A percentile compares a stretch with the other conserved stretches of the same genome.
Evolutionary conservation across 192 early-diverging fungal genomes (phyloP).

Genomic region (Coemansia sp.): DNA sequence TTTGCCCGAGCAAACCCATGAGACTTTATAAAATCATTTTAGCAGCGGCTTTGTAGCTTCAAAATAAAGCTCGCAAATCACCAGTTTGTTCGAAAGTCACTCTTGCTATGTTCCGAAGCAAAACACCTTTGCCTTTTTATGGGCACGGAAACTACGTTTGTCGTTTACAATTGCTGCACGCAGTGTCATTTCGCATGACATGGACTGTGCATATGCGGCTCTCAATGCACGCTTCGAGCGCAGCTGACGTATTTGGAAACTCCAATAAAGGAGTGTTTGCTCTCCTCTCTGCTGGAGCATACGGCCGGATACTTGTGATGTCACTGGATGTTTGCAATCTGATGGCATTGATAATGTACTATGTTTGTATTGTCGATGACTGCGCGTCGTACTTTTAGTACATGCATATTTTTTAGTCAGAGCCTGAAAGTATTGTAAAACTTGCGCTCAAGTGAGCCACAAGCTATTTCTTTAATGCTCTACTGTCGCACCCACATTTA

Average conservation of each 20-base stretch:
- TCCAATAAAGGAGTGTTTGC: not conserved
- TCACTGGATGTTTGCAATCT: not conserved
- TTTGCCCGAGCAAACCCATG: too few species aligned
- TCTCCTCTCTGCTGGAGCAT: not conserved
- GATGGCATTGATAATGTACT: not conserved
- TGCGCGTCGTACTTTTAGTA: too few species aligned
- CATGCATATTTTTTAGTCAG: too few species aligned
- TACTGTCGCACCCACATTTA: too few species aligned
- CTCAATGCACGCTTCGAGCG: not conserved
- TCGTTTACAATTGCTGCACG: not conserved
- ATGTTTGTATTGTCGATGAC: not conserved
- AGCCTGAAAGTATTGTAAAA: too few species aligned
- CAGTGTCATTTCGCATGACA: not conserved
- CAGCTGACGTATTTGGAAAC: too few species aligned
- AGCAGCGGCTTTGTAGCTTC: too few species aligned
- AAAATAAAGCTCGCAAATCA: too few species aligned
- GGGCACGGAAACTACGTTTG: not conserved
- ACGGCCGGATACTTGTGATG: not conserved
- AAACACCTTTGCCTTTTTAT: not conserved
- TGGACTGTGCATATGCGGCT: not conserved
- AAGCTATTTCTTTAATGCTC: too few species aligned
- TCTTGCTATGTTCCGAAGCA: not conserved
- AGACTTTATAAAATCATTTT: too few species aligned
- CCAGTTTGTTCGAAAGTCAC: not conserved
- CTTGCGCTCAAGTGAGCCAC: too few species aligned